phyloP scores from a whole-genome alignment of 208 protist species.

The Trypanosoma conorhini region DNA sequence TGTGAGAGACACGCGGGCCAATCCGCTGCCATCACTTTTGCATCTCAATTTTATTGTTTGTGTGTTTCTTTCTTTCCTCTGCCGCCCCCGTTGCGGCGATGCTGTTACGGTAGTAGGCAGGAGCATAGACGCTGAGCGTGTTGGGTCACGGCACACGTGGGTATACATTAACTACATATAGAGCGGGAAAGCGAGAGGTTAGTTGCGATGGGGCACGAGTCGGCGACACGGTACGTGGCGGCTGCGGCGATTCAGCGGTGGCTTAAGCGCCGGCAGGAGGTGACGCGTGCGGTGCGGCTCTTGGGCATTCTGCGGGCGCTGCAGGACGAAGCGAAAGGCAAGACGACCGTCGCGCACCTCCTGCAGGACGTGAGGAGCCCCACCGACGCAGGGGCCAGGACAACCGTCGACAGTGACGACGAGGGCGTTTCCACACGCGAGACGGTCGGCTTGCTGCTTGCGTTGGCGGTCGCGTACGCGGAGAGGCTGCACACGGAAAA shows the following conservation, averaged over 20 bases:
- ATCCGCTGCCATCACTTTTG: too few relatives aligned
- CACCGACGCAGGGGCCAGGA: neutral
- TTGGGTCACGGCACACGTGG: neutral
- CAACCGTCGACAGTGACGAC: neutral
- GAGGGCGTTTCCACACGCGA: neutral
- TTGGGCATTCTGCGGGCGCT: conserved; percentile 28
- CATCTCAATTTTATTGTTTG: too few relatives aligned
- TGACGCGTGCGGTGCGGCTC: conserved; percentile 19
- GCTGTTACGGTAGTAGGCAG: too few relatives aligned
- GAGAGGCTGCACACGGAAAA: conserved; percentile 39
- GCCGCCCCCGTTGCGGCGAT: too few relatives aligned
- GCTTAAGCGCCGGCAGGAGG: conserved; percentile 12
- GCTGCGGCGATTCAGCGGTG: conserved; percentile 38
- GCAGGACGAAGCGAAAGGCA: conserved; percentile 12
- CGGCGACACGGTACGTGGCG: conserved; percentile 13
- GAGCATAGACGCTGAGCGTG: too few relatives aligned
- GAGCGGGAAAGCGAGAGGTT: neutral
- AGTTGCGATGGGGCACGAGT: conserved; percentile 12
- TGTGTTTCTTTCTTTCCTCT: too few relatives aligned
- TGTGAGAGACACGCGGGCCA: too few relatives aligned
- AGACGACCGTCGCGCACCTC: neutral
- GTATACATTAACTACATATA: neutral
- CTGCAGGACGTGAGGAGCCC: neutral
- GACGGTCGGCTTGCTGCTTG: conserved; percentile 25
- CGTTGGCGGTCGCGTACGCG: conserved; percentile 31